Evolutionary conservation across 2,329 filamentous ascomycete species (phyloP).

Genomic region (Aspergillus uvarum): DNA sequence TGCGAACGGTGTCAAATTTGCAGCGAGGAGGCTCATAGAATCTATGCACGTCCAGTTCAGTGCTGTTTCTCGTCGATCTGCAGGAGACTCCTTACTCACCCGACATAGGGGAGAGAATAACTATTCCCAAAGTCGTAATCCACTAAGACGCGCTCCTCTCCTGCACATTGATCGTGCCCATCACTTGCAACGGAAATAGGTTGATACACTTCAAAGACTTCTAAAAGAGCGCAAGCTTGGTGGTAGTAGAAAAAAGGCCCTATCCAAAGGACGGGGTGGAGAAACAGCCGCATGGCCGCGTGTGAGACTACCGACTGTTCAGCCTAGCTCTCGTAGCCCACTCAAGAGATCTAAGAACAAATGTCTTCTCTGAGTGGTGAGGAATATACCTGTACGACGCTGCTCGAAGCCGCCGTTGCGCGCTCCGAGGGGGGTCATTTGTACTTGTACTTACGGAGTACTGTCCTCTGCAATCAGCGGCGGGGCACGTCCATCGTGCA

Average conservation of each 20-base stretch:
- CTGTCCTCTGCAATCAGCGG: too few species aligned
- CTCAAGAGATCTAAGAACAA: too few species aligned
- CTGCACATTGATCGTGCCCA: conserved; percentile 20
- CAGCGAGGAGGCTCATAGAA: conserved; percentile 66
- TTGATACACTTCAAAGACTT: conserved; percentile 69
- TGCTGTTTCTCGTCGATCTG: background rate
- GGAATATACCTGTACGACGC: too few species aligned
- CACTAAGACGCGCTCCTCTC: conserved; percentile 59
- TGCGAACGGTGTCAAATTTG: conserved; percentile 69
- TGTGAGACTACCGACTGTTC: too few species aligned
- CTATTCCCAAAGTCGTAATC: conserved; percentile 69
- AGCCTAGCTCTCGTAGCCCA: too few species aligned
- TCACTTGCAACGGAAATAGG: conserved; percentile 57
- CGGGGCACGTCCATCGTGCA: too few species aligned
- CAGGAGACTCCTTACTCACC: conserved; percentile 49
- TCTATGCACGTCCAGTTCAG: conserved; percentile 33
- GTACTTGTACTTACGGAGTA: too few species aligned
- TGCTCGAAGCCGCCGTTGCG: too few species aligned
- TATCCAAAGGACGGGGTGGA: conserved; percentile 3
- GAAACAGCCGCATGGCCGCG: conserved; percentile 1
- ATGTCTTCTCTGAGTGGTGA: too few species aligned
- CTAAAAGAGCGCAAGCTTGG: conserved; percentile 40
- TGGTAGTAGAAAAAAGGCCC: background rate
- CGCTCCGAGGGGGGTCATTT: too few species aligned
- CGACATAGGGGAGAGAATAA: conserved; percentile 70